Evolutionary conservation across 257 asterid genomes (phyloP), one percentile per base, ranked within the genome.

Genomic region (Echium plantagineum): DNA sequence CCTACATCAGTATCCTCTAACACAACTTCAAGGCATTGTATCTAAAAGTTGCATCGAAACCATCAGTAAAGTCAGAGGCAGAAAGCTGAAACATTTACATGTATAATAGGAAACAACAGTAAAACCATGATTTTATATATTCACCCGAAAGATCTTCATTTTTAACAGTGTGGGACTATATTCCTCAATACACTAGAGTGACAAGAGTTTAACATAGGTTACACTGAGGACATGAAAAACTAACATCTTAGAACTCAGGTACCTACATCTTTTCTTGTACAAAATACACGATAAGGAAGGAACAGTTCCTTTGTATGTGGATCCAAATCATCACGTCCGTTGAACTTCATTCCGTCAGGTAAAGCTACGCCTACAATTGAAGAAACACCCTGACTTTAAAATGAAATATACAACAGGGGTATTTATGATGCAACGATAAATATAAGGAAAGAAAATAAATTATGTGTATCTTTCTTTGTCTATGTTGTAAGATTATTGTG

Each of bases 271-370:
- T 79, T 86, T 64, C 96, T 84, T 17, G 86, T 69, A 58, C 97
- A 90, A 47, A 81, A 82, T 62, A 83, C 90, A 26, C 94, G 90
- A 52, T 81, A 80, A 59, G 97, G 94, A 69, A 85, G 84, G 73
- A 85, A 90, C 66, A 90, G 16, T 20, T 81, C 95, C 72, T 35
- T 81, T 47, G 85, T 62, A 63, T 71, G 77, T 18, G 66, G 61
- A 71, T 83, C 96, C 15, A 70, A 67, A 0, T 71, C 66, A 57
- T 35, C 65, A 65, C 55, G 47, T 32, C 77, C 89, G 26, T 69
- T 69, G 46, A 35, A 35, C 46, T 28, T 28, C 6, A 61, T 65
- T 9, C 55, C 63, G 31, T 83, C 83, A 53, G 81, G n/a, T 16
- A 24, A 6, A 59, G 55, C 70, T 46, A 83, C 68, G 73, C 84